Evolutionary conservation across 164 flowering plant species (phyloP).

Genomic region (Kingdonia uniflora): DNA sequence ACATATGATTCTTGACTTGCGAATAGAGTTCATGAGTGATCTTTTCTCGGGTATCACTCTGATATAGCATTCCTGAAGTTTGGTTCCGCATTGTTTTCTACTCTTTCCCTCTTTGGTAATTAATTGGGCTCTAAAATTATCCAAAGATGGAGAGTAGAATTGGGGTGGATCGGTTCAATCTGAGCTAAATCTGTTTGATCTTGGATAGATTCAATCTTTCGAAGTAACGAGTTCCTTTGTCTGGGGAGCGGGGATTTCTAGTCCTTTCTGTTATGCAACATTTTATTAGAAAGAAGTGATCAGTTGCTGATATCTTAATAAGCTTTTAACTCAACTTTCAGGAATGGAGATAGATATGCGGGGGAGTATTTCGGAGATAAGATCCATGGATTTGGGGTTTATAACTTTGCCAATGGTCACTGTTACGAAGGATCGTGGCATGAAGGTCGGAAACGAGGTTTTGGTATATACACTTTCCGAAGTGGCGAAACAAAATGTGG

Average conservation of each 20-base stretch:
- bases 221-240: background rate
- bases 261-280: background rate
- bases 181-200: background rate
- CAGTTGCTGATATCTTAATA: constrained; percentile 4
- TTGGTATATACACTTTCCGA: constrained; percentile 82
- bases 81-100: too few species aligned
- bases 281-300: background rate
- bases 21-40: too few species aligned
- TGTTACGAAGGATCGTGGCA: constrained; percentile 97
- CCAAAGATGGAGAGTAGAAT: too few species aligned
- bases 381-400: constrained; percentile 93
- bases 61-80: too few species aligned
- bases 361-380: constrained; percentile 98
- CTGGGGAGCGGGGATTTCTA: background rate
- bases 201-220: background rate
- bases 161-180: background rate
- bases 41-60: too few species aligned
- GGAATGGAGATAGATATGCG: constrained; percentile 90
- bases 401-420: constrained; percentile 91
- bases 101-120: too few species aligned
- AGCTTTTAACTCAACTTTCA: constrained; percentile 10
- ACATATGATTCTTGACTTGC: too few species aligned
- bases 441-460: constrained; percentile 92
- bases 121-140: too few species aligned
- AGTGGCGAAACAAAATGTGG: constrained; percentile 69